Percentiles rank a stretch among this genome's conserved stretches.
phyloP scores from a whole-genome alignment of 257 asterid species.

The Fraxinus americana region DNA sequence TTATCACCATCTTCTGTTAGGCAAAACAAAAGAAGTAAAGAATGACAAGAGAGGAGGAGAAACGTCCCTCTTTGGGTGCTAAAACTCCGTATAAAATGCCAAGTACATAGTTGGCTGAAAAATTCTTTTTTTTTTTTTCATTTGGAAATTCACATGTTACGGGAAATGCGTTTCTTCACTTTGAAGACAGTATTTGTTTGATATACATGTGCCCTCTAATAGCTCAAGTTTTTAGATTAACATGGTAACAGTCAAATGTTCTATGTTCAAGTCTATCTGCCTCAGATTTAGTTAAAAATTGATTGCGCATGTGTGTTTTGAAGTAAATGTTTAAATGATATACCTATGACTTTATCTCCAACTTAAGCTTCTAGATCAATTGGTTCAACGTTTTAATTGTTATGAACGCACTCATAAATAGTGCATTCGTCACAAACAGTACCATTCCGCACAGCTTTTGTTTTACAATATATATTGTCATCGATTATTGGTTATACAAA shows the following conservation, averaged over 20 bases:
- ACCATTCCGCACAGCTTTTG: not conserved
- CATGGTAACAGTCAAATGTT: too few relatives aligned
- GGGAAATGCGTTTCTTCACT: not conserved
- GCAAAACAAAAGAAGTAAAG: not conserved
- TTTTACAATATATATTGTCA: not conserved
- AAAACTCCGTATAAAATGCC: not conserved
- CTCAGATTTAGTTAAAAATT: too few relatives aligned
- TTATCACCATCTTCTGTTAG: constrained; percentile 15
- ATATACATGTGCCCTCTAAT: too few relatives aligned
- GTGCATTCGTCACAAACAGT: not conserved
- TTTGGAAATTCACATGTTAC: not conserved
- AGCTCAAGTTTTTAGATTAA: too few relatives aligned
- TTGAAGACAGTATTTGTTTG: not conserved
- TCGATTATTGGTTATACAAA: not conserved
- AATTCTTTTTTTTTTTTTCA: not conserved
- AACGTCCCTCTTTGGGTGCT: not conserved
- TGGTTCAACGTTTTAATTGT: not conserved
- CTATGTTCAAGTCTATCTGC: too few relatives aligned
- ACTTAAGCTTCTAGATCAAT: not conserved
- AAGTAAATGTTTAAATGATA: not conserved
- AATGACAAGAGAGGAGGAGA: not conserved
- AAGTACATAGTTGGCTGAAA: not conserved
- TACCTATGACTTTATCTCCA: not conserved
- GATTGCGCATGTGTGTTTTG: too few relatives aligned
- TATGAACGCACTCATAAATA: not conserved